Base-by-base conservation (phyloP, 495 filamentous ascomycete genomes). In the Podospora bellae-mahoneyi region DNA sequence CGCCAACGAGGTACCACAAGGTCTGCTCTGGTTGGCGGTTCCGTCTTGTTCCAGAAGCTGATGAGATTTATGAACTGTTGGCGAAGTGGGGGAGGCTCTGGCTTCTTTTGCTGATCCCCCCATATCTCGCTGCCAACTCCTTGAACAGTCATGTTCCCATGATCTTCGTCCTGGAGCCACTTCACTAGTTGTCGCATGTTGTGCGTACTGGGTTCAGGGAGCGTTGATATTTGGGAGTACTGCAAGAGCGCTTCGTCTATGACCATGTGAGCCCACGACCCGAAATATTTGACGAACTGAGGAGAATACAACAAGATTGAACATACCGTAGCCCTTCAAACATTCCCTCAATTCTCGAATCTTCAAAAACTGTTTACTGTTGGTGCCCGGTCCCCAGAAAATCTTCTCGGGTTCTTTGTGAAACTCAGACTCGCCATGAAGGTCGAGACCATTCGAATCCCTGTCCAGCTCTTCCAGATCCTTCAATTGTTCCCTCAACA, bases 241-340 rank as follows among this genome's bases (percentile, higher is more conserved):
- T 64, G 70, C 34, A 72, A 53, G 32, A 72, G 65, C 2, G 70
- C 70, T 10, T 39, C 53, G 62, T 72, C 70, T 72, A n/a, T 62
- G 39, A 16, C 3, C 26, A 1, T 54, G 20, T 39, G 20, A 39
- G 34, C 10, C 5, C 6, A 39, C 5, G 34, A 10, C 34, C 5
- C 6, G 18, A 2, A 16, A 6, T 58, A 16, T 10, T 58, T 58
- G 55, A 5, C 34, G 6, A 26, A 2, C 23, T 23, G 23, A 23
- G 20, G 18, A 16, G 20, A 32, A 27, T 7, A 20, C 2, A 18
- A 2, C n/a, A 16, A 26, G 23, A 23, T 23, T 23, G 23, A 23
- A 26, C 59, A 23, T 28, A 61, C 59, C 27, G 59, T 61, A 61
- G 26, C 19, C 59, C 5, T 26, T 28, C 9, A 61, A 20, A 26